Percentiles rank a stretch among this genome's conserved stretches.
phyloP scores from a whole-genome alignment of 495 filamentous ascomycete genomes.

The Xylaria intraflava region DNA sequence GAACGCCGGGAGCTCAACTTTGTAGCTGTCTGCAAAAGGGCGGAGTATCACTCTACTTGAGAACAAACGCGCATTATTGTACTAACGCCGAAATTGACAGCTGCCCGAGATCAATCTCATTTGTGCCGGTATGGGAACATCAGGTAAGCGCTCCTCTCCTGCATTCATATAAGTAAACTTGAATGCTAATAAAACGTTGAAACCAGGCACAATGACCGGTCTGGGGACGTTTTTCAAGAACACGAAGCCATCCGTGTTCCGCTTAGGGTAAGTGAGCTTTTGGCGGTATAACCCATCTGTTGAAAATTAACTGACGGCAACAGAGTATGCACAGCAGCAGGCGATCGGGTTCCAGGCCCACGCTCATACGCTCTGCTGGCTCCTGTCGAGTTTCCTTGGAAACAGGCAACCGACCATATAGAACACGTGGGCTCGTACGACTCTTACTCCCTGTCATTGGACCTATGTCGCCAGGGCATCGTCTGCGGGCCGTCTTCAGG shows the following conservation, averaged over 20 bases:
- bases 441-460: constrained; percentile 49
- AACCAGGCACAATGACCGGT: constrained; percentile 47
- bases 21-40: too few species aligned
- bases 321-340: constrained; percentile 49
- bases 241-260: constrained; percentile 44
- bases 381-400: constrained; percentile 53
- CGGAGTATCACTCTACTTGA: too few species aligned
- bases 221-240: constrained; percentile 48
- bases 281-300: neutral
- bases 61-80: too few species aligned
- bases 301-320: neutral
- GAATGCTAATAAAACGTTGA: neutral
- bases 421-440: constrained; percentile 49
- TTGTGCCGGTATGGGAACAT: constrained; percentile 53
- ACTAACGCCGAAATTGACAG: constrained; percentile 28
- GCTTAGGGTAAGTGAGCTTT: constrained; percentile 29
- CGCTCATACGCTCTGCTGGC: constrained; percentile 47
- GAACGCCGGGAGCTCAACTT: too few species aligned
- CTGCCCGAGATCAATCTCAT: constrained; percentile 53
- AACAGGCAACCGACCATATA: constrained; percentile 44
- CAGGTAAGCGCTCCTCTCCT: constrained; percentile 17
- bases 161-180: neutral
- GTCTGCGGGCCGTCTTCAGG: constrained; percentile 57
- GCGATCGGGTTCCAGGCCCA: constrained; percentile 53
- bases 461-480: constrained; percentile 50